These are phyloP conservation scores for Prunus davidiana DNA, from an alignment of 306 rosid genomes.

Conservation along the genomic window DNA sequence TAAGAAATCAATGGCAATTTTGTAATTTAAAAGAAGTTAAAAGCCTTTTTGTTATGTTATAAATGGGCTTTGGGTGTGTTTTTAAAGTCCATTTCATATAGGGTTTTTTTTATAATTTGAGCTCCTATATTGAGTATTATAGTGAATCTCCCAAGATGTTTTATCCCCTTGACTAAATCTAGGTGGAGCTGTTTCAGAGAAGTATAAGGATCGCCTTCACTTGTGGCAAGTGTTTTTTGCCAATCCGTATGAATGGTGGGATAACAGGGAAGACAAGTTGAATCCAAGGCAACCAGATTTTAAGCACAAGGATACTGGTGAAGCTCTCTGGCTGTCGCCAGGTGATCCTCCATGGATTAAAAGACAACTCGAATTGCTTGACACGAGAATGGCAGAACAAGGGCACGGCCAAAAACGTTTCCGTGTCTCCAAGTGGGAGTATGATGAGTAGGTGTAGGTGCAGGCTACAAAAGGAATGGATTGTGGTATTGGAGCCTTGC, in stretches of 20 bases:
- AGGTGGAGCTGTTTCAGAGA: constrained; percentile 31
- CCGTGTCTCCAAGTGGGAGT: constrained; percentile 49
- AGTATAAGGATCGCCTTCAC: constrained; percentile 39
- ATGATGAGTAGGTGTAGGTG: constrained; percentile 46
- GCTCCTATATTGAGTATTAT: too few species aligned
- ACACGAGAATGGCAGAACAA: constrained; percentile 31
- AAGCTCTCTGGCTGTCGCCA: constrained; percentile 55
- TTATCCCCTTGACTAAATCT: constrained; percentile 5
- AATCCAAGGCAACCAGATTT: constrained; percentile 61
- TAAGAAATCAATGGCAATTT: too few species aligned
- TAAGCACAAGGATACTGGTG: constrained; percentile 69
- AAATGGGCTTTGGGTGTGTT: too few species aligned
- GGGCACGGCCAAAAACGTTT: constrained; percentile 26
- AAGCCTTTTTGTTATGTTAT: too few species aligned
- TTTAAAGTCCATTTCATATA: too few species aligned
- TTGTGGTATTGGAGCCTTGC: not conserved
- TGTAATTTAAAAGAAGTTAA: too few species aligned
- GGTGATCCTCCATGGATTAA: constrained; percentile 83
- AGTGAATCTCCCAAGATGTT: not conserved
- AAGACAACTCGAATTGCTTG: constrained; percentile 63
- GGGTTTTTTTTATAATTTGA: too few species aligned
- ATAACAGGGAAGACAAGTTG: constrained; percentile 52
- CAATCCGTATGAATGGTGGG: constrained; percentile 88
- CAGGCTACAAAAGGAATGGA: not conserved
- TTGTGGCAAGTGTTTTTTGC: constrained; percentile 79